Base-by-base conservation (phyloP, 768 basidiomycete genomes). In the Mycena chlorophos region DNA sequence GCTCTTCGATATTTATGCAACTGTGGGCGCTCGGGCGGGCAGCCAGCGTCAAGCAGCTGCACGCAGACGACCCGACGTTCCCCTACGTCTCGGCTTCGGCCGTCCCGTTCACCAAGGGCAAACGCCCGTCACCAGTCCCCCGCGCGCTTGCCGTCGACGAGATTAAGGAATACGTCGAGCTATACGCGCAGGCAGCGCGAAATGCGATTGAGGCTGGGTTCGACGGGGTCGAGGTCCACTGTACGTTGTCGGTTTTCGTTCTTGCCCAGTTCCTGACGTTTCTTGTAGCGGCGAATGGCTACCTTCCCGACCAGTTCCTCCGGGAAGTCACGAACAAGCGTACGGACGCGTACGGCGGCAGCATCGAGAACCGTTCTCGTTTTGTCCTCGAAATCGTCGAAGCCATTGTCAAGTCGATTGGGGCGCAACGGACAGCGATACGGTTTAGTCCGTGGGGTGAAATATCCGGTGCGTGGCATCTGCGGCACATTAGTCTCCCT, bases 341-440 rank as follows among this genome's bases (percentile, higher is more conserved):
- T 16, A 81, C 78, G 5, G 87, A 89, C 65, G 70, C 77, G 42
- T 91, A 86, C 66, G 89, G 89, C 0, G 89, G 89, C 2, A 79
- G 77, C 42, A 69, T 88, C 26, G 81, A 86, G 65, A 81, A 79
- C 53, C 74, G 89, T 4, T 71, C 75, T 1, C 73, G 81, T 25
- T 89, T 91, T 65, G 63, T 68, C 0, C 69, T 86, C 5, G 82
- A 86, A 55, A 71, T 87, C 34, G 65, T 83, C 5, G 74, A 80
- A 30, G 82, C 81, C 1, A 69, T 88, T 1, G 71, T 69, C 3
- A 65, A 74, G 0, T 78, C 79, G 1, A 68, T 89, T 31, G 88
- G 88, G 0, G 66, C 73, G 25, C 76, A 81, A 22, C 75, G 75
- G n/a, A 75, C 80, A 1, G 83, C 71, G 0, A 71, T 89, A 38